Evolutionary conservation across 768 basidiomycete genomes (phyloP).

Genomic region (Lactarius sp.): DNA sequence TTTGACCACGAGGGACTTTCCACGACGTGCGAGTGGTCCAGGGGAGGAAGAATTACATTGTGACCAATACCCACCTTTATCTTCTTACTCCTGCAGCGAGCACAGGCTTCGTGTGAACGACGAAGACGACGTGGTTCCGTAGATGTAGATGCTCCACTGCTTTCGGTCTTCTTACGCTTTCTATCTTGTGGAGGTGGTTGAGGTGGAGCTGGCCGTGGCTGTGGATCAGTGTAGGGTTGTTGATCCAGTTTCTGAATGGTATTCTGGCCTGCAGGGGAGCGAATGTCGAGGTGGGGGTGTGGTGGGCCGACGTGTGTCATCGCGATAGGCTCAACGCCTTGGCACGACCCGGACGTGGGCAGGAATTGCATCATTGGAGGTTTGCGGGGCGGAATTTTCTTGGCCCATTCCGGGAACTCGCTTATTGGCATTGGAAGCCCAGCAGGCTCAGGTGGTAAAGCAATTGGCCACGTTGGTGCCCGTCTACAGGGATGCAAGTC

Average conservation of each 20-base stretch:
- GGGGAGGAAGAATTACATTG: conserved; percentile 28
- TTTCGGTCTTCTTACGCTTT: conserved; percentile 58
- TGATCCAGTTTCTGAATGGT: conserved; percentile 63
- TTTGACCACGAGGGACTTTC: too few species aligned
- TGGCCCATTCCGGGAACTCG: conserved; percentile 10
- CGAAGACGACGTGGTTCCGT: conserved; percentile 76
- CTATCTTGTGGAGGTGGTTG: conserved; percentile 34
- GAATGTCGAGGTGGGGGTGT: conserved; percentile 39
- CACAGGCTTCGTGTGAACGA: conserved; percentile 88
- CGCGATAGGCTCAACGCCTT: too few species aligned
- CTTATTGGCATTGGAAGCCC: neutral
- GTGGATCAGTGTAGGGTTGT: conserved; percentile 38
- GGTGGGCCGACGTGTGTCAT: conserved; percentile 34
- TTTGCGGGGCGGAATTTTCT: neutral
- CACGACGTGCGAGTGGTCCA: too few species aligned
- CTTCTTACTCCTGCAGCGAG: conserved; percentile 53
- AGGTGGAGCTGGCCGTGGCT: conserved; percentile 38
- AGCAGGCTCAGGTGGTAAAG: neutral
- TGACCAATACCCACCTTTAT: conserved; percentile 50
- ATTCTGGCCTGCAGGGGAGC: conserved; percentile 51
- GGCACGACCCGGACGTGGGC: too few species aligned
- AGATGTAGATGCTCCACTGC: conserved; percentile 49
- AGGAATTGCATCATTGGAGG: too few species aligned
- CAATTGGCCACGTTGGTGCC: neutral
- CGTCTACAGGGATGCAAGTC: neutral